A percentile compares a stretch with the other conserved stretches of the same genome.
phyloP scores from a whole-genome alignment of 2,329 filamentous ascomycete genomes.

The Apiospora pterosperma region DNA sequence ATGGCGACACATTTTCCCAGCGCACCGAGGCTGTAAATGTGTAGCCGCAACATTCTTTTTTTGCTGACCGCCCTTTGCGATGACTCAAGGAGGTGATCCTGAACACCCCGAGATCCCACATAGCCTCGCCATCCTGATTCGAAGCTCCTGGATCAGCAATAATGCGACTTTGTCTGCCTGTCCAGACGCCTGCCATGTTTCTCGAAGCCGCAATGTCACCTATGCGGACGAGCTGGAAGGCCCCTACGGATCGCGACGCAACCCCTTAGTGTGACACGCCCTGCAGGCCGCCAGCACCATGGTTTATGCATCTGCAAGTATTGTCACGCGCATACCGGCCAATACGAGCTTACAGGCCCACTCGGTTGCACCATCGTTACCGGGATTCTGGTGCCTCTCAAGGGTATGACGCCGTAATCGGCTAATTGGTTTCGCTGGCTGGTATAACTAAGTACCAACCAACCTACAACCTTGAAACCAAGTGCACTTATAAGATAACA shows the following conservation, averaged over 20 bases:
- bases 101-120: neutral
- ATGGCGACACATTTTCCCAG: neutral
- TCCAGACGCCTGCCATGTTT: neutral
- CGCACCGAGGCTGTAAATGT: neutral
- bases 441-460: neutral
- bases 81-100: neutral
- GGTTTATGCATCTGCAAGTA: neutral
- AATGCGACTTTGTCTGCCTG: neutral
- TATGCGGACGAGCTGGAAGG: neutral
- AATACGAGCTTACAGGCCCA: neutral
- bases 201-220: neutral
- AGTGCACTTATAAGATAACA: neutral
- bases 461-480: neutral
- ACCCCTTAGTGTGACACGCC: neutral
- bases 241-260: neutral
- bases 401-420: neutral
- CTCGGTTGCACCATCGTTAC: neutral
- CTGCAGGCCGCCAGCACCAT: neutral
- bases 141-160: neutral
- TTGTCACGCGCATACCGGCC: neutral
- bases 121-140: neutral
- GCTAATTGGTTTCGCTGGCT: neutral
- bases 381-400: neutral
- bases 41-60: neutral
- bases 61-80: neutral